A percentile compares a stretch with the other conserved stretches of the same genome.
Evolutionary conservation across 2,329 filamentous ascomycete genomes (phyloP).

Genomic region (Aphanocladium album): DNA sequence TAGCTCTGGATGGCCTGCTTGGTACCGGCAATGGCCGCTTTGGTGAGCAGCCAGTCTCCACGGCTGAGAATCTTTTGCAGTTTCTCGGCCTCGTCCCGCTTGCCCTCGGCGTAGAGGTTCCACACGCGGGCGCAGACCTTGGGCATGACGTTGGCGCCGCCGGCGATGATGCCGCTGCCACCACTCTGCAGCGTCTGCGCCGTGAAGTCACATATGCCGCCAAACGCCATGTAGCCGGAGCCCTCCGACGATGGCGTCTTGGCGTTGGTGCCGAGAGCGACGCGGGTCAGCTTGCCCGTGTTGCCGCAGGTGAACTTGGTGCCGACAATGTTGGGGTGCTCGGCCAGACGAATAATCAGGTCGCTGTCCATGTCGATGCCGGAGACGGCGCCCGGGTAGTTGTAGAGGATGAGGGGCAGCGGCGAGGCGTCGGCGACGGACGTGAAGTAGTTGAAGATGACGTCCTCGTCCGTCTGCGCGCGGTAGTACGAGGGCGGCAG

Average conservation of each 20-base stretch:
- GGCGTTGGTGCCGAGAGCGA: slow-evolving; percentile 67
- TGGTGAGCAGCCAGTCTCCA: slow-evolving; percentile 79
- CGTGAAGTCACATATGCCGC: slow-evolving; percentile 84
- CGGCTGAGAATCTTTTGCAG: slow-evolving; percentile 73
- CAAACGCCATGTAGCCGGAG: slow-evolving; percentile 76
- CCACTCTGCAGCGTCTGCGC: slow-evolving; percentile 74
- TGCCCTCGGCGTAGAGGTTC: slow-evolving; percentile 68
- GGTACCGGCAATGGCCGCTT: slow-evolving; percentile 78
- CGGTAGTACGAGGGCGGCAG: slow-evolving; percentile 83
- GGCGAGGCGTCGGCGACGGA: slow-evolving; percentile 71
- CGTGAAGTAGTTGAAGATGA: slow-evolving; percentile 68
- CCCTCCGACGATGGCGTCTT: slow-evolving; percentile 57
- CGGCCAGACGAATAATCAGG: slow-evolving; percentile 70
- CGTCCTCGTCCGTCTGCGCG: slow-evolving; percentile 66
- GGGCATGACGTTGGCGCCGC: slow-evolving; percentile 79
- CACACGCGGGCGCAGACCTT: slow-evolving; percentile 75
- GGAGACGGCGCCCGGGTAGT: slow-evolving; percentile 82
- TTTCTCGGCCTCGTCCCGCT: slow-evolving; percentile 67
- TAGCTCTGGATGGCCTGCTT: slow-evolving; percentile 77
- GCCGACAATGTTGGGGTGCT: slow-evolving; percentile 79
- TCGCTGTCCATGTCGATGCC: slow-evolving; percentile 90
- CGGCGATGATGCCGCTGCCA: slow-evolving; percentile 79
- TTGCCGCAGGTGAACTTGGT: slow-evolving; percentile 92
- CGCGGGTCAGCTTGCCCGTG: slow-evolving; percentile 81
- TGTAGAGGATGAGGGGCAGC: slow-evolving; percentile 79